phyloP scores from a whole-genome alignment of 495 filamentous ascomycete species.

The Echria macrotheca region DNA sequence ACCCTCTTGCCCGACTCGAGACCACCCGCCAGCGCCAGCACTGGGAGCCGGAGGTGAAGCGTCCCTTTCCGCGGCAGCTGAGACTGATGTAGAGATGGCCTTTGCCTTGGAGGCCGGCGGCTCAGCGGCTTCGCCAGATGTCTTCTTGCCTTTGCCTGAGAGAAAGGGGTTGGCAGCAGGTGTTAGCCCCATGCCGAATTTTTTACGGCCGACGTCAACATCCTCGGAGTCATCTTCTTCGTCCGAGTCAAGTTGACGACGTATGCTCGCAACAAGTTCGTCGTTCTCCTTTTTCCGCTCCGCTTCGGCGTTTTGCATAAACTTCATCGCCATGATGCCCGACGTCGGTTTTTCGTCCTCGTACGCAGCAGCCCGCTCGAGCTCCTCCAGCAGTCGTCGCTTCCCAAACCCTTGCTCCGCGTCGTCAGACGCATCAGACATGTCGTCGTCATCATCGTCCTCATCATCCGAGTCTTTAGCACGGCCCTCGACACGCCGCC shows the following conservation, averaged over 20 bases:
- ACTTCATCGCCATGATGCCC: constrained; percentile 68
- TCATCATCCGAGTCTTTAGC: constrained; percentile 51
- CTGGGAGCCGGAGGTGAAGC: constrained; percentile 10
- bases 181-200: constrained; percentile 50
- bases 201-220: constrained; percentile 58
- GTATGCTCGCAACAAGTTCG: constrained; percentile 66
- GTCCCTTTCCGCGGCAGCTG: constrained; percentile 2
- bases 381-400: constrained; percentile 52
- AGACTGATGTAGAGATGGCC: background rate
- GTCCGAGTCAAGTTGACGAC: constrained; percentile 61
- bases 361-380: constrained; percentile 45
- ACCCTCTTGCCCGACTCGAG: constrained; percentile 21
- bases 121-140: background rate
- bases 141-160: constrained; percentile 9
- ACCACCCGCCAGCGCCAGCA: constrained; percentile 34
- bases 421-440: constrained; percentile 39
- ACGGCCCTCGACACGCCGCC: constrained; percentile 78
- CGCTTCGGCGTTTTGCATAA: constrained; percentile 87
- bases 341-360: constrained; percentile 35
- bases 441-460: constrained; percentile 51
- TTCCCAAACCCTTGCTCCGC: constrained; percentile 50
- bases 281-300: constrained; percentile 73
- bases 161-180: constrained; percentile 10
- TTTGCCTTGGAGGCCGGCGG: background rate
- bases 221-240: constrained; percentile 53